A percentile compares a stretch with the other conserved stretches of the same genome.
phyloP scores from a whole-genome alignment of 257 asterid species.

The Solanum chmielewskii region DNA sequence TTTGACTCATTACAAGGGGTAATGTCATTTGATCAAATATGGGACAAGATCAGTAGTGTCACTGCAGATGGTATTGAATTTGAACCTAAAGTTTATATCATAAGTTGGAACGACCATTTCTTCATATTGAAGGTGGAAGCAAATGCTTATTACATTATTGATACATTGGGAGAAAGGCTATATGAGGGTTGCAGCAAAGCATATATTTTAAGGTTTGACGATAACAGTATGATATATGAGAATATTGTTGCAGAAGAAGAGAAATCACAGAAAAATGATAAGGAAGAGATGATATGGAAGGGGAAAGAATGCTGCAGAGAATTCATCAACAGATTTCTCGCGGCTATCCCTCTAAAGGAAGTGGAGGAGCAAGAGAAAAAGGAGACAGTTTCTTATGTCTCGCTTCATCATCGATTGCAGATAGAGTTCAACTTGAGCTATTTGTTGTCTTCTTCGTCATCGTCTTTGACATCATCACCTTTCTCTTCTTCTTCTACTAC shows the following conservation, averaged over 20 bases:
- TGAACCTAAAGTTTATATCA: slow-evolving; percentile 31
- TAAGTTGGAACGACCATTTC: slow-evolving; percentile 27
- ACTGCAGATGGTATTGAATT: background rate
- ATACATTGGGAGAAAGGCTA: slow-evolving; percentile 66
- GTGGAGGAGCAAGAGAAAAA: slow-evolving; percentile 49
- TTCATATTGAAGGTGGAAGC: slow-evolving; percentile 52
- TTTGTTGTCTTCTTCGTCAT: slow-evolving; percentile 9
- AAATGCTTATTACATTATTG: slow-evolving; percentile 42
- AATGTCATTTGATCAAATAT: slow-evolving; percentile 57
- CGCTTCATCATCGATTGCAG: slow-evolving; percentile 53
- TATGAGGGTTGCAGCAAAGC: slow-evolving; percentile 64
- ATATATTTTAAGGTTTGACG: slow-evolving; percentile 46
- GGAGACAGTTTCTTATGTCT: slow-evolving; percentile 31
- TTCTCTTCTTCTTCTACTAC: slow-evolving; percentile 38
- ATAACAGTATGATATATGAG: slow-evolving; percentile 15
- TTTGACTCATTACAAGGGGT: slow-evolving; percentile 48
- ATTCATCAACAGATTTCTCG: slow-evolving; percentile 53
- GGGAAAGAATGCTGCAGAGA: slow-evolving; percentile 71
- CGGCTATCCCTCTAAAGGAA: slow-evolving; percentile 52
- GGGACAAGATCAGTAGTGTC: slow-evolving; percentile 31
- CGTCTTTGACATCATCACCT: slow-evolving; percentile 42
- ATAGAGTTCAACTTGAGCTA: slow-evolving; percentile 57
- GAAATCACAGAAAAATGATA: background rate
- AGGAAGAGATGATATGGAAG: slow-evolving; percentile 27
- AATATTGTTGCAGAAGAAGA: background rate